A percentile compares a stretch with the other conserved stretches of the same genome.
These are phyloP conservation scores for Fusarium virguliforme DNA, from an alignment of 2,329 filamentous ascomycete species.

Conservation along the genomic window DNA sequence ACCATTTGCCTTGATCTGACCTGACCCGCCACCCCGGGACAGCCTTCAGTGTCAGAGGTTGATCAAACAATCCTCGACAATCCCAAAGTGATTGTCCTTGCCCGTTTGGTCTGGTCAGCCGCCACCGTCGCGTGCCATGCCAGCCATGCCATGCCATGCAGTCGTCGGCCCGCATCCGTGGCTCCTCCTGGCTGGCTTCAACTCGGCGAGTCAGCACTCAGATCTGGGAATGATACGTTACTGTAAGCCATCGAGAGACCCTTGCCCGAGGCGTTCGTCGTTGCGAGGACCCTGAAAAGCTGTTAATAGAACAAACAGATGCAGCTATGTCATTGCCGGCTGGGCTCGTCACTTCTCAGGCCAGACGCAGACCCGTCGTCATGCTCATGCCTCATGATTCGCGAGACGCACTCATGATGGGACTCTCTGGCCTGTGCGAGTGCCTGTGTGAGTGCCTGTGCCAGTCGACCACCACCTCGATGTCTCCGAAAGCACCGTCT, in stretches of 20 bases:
- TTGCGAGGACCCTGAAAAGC: slow-evolving; percentile 17
- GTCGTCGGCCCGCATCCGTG: slow-evolving; percentile 28
- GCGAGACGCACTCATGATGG: slow-evolving; percentile 4
- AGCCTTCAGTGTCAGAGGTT: slow-evolving; percentile 10
- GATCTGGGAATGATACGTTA: slow-evolving; percentile 44
- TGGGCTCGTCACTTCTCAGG: background rate
- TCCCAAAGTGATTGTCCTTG: slow-evolving; percentile 1
- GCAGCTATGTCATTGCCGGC: slow-evolving; percentile 33
- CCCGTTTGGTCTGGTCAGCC: slow-evolving; percentile 13
- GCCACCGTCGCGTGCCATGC: background rate
- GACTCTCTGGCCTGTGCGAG: background rate
- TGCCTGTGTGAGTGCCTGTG: background rate
- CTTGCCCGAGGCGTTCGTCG: slow-evolving; percentile 18
- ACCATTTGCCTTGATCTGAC: slow-evolving; percentile 25
- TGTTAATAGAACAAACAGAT: slow-evolving; percentile 20
- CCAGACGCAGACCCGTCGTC: background rate
- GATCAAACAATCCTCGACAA: slow-evolving; percentile 13
- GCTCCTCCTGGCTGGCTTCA: slow-evolving; percentile 31
- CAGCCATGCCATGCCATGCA: slow-evolving; percentile 38
- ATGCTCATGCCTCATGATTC: slow-evolving; percentile 4
- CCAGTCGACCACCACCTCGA: slow-evolving; percentile 10
- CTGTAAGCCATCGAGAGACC: slow-evolving; percentile 32
- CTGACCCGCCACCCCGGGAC: slow-evolving; percentile 22
- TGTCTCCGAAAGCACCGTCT: background rate
- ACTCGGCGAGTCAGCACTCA: slow-evolving; percentile 33